Evolutionary conservation across 208 protist species (phyloP), one percentile per base, ranked within the genome.

Genomic region (Trypanosoma lewisi): DNA sequence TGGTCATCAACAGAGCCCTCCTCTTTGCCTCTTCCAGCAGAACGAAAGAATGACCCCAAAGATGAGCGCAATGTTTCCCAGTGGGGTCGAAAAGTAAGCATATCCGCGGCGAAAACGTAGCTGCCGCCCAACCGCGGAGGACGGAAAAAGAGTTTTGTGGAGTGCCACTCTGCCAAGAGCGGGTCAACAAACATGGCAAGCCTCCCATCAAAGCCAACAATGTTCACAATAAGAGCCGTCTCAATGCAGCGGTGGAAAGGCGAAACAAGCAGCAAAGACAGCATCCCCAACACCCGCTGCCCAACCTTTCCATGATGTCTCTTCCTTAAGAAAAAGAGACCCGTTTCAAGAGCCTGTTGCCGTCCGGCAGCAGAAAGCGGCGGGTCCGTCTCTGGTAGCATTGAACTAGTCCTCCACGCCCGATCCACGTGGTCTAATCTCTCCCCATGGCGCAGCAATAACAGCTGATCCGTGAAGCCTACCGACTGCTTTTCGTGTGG

Each of bases 221-320:
- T 68, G 64, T 85, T 91, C 44, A 95, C 49, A 37, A 95, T 75
- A 7, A 82, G 33, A 2, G 85, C 88, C 27, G 85, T 95, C 70
- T 95, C 85, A 12, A 95, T 54, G 59, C 88, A 95, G 4, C 88
- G 85, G 53, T 89, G 77, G 77, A 92, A 95, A 1, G 88, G 88
- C 0, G 88, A 95, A 31, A 82, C 59, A 33, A 95, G 68, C 30
- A 91, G 62, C 47, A 77, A 62, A 11, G 88, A 89, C 36, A 90
- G 74, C 30, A 68, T 80, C 2, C 88, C 88, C 12, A 66, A 41
- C 49, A 85, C 73, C 41, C 88, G 85, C 59, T 82, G 62, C 70
- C 85, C 76, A 34, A 91, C 53, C 51, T 67, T 75, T 33, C 72
- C 75, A 31, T 82, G 79, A 50, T 82, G 70, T 63, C 65, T 73